These are phyloP conservation scores for Leccinum sublutescens DNA, from an alignment of 768 basidiomycete species.

Conservation along the genomic window DNA sequence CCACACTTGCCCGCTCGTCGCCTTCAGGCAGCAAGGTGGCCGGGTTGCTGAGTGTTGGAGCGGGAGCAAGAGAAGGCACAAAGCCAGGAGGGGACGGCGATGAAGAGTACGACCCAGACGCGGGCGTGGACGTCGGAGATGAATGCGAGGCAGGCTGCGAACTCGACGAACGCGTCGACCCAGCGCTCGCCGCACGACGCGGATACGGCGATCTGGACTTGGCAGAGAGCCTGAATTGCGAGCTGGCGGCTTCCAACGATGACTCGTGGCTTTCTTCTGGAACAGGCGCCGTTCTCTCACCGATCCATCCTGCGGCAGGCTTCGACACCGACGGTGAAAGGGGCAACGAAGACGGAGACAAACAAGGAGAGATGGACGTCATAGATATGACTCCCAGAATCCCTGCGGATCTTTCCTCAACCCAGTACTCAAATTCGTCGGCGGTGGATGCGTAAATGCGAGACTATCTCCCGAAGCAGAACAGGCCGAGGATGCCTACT, in stretches of 20 bases:
- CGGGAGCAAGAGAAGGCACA: no score
- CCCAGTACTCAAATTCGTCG: conserved; percentile 8
- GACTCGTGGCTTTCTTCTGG: not conserved
- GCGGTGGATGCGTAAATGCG: not conserved
- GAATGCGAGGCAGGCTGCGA: conserved; percentile 6
- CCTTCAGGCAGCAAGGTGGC: conserved; percentile 20
- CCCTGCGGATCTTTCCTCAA: conserved; percentile 26
- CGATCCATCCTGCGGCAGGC: not conserved
- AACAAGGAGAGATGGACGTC: conserved; percentile 15
- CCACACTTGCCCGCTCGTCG: conserved; percentile 15
- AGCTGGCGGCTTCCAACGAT: not conserved
- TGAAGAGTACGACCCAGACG: conserved; percentile 5
- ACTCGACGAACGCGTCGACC: conserved; percentile 10
- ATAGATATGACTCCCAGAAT: conserved; percentile 25
- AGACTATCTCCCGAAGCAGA: not conserved
- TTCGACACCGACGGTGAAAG: conserved; percentile 14
- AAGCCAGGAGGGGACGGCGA: conserved; percentile 6
- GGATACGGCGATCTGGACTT: conserved; percentile 18
- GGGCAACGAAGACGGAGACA: conserved; percentile 14
- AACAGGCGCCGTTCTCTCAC: not conserved
- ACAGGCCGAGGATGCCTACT: not conserved
- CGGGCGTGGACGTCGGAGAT: conserved; percentile 9
- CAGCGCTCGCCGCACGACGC: not conserved
- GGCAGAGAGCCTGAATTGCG: not conserved
- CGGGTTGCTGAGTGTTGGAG: not conserved